Evolutionary conservation across 768 basidiomycete genomes (phyloP), one percentile per base, ranked within the genome.

Genomic region (Suillus subluteus): DNA sequence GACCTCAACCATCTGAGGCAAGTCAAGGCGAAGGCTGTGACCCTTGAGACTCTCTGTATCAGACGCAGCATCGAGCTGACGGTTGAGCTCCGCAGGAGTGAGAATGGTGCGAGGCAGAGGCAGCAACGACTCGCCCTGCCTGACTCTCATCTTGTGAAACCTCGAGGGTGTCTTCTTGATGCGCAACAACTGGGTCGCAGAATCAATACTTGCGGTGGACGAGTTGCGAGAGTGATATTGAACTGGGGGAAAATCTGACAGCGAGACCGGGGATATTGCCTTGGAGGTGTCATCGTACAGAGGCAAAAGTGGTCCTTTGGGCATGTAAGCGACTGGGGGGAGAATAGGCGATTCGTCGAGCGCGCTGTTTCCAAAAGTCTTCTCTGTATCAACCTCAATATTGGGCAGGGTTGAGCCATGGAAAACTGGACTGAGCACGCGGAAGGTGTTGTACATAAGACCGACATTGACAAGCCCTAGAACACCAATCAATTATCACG

Each of bases 391-490:
- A 18, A 41, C 44, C n/a, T 41, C 37, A 48, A 62, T 23, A 44
- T 48, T 69, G 62, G 68, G 30, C 23, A 62, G 6, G 16, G 12
- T 64, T 16, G 15, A 74, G 32, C 73, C 75, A 66, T 83, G 78
- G 69, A 88, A 83, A 30, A 84, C 84, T 32, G 85, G 85, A 11
- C 81, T 79, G 41, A 93, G 78, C 62, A 90, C 82, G 12, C 87
- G 84, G 73, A 91, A 85, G 12, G 88, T 91, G 72, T 89, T 91
- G 79, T 84, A 87, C 37, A 92, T 81, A n/a, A 92, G 79, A 11
- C 83, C 65, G 35, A 90, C 88, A 70, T 92, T 88, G 30, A 86
- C 85, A 35, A 88, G 70, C 52, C 90, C 91, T 93, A 66, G 7
- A 15, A 26, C 4, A 35, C 23, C 23, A 15, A 7, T 44, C 40